A percentile compares a stretch with the other conserved stretches of the same genome.
Conservation (phyloP, 495 filamentous ascomycete species). For the Neurospora sp. region DNA sequence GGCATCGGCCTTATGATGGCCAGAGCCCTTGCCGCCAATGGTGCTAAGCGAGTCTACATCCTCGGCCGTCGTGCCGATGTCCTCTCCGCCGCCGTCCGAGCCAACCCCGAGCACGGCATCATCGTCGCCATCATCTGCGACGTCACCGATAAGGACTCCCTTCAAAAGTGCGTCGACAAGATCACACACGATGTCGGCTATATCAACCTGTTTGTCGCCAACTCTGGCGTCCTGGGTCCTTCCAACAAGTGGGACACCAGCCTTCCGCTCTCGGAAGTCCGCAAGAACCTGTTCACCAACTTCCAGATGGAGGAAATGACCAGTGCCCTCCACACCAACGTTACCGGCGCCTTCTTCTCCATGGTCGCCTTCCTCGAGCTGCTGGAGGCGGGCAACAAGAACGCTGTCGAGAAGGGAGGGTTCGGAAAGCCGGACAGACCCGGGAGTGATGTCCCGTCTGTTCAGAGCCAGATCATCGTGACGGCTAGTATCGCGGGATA, state of each 20-base stretch:
- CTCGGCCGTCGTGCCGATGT: conserved; percentile 48
- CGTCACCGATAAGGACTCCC: conserved; percentile 51
- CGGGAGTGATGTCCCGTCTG: conserved; percentile 23
- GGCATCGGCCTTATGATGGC: conserved; percentile 60
- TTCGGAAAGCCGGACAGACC: conserved; percentile 17
- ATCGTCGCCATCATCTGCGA: conserved; percentile 54
- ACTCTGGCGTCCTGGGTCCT: conserved; percentile 44
- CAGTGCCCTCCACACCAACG: conserved; percentile 46
- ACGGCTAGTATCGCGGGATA: conserved; percentile 45
- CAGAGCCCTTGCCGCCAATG: conserved; percentile 50
- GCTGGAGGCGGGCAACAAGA: conserved; percentile 54
- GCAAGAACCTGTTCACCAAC: conserved; percentile 25
- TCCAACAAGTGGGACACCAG: conserved; percentile 21
- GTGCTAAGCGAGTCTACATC: conserved; percentile 60
- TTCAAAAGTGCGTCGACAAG: conserved; percentile 45
- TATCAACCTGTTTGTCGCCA: conserved; percentile 58
- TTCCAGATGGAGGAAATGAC: conserved; percentile 42
- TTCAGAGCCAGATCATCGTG: conserved; percentile 48
- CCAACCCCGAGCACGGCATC: conserved; percentile 12
- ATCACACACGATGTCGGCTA: conserved; percentile 30
- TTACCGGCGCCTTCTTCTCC: conserved; percentile 51
- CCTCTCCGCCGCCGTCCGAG: conserved; percentile 29
- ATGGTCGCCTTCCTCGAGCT: conserved; percentile 54
- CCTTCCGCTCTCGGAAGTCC: conserved; percentile 31
- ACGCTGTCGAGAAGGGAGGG: conserved; percentile 28